Conservation (phyloP, 257 asterid genomes). For the Primulina eburnea region DNA sequence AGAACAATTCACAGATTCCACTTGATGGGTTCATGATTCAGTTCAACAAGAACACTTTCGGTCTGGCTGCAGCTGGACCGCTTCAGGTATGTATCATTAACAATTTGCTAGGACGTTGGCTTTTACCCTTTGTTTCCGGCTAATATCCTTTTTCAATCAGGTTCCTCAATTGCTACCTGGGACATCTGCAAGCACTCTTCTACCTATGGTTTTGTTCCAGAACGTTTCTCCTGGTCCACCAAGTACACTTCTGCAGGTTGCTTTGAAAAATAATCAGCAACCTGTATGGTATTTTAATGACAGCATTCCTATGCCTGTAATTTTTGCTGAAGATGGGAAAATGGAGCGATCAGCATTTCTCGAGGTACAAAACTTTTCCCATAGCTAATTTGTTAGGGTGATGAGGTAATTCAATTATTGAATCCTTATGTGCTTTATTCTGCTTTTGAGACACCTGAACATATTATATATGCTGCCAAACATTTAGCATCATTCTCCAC, state of each 20-base stretch:
- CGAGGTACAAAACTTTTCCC: conserved; percentile 48
- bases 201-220: conserved; percentile 92
- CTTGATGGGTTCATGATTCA: conserved; percentile 99
- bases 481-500: neutral
- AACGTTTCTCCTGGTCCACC: conserved; percentile 84
- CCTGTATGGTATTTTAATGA: conserved; percentile 96
- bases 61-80: conserved; percentile 88
- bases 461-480: neutral
- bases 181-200: conserved; percentile 69
- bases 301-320: conserved; percentile 53
- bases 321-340: conserved; percentile 82
- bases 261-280: conserved; percentile 96
- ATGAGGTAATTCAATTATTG: neutral
- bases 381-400: neutral
- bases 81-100: conserved; percentile 60
- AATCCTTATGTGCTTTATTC: neutral
- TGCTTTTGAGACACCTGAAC: conserved; percentile 10
- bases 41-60: conserved; percentile 96
- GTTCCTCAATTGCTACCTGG: conserved; percentile 84
- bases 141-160: conserved; percentile 40
- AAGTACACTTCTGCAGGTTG: conserved; percentile 80
- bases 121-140: conserved; percentile 6
- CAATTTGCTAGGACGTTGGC: conserved; percentile 2
- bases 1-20: conserved; percentile 70
- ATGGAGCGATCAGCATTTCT: conserved; percentile 91